Conservation (phyloP, 192 early-diverging fungal species). For the Phlyctochytrium bullatum region DNA sequence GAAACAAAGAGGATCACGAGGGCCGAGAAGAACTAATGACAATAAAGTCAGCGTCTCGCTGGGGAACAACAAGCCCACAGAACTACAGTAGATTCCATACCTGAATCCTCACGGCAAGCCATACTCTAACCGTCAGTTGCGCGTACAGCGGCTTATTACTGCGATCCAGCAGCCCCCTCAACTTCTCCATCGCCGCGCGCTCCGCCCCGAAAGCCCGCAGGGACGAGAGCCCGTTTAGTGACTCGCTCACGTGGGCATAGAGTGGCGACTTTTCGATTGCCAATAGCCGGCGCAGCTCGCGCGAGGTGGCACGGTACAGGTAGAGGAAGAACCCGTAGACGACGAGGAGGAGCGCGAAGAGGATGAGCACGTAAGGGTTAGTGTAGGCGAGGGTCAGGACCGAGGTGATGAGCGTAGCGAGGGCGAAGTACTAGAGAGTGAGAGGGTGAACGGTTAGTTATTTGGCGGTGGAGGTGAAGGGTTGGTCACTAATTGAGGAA, state of each 20-base stretch:
- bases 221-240: slow-evolving; percentile 17
- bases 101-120: not conserved
- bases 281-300: slow-evolving; percentile 19
- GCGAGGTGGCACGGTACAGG: slow-evolving; percentile 14
- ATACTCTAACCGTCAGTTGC: not conserved
- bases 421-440: not conserved
- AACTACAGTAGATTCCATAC: not conserved
- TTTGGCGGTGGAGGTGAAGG: no score
- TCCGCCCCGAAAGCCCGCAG: slow-evolving; percentile 1
- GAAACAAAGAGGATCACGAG: slow-evolving; percentile 16
- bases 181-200: not conserved
- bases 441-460: not conserved
- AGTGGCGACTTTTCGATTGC: slow-evolving; percentile 16
- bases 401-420: not conserved
- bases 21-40: slow-evolving; percentile 17
- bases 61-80: no score
- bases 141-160: not conserved
- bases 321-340: slow-evolving; percentile 3
- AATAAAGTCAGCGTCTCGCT: no score
- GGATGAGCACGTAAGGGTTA: not conserved
- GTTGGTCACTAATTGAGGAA: no score
- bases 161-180: not conserved
- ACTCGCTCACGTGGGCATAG: slow-evolving; percentile 11
- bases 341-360: slow-evolving; percentile 8
- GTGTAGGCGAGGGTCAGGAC: not conserved